Evolutionary conservation across 116 monocot species (phyloP).

Genomic region (Iris pallida): DNA sequence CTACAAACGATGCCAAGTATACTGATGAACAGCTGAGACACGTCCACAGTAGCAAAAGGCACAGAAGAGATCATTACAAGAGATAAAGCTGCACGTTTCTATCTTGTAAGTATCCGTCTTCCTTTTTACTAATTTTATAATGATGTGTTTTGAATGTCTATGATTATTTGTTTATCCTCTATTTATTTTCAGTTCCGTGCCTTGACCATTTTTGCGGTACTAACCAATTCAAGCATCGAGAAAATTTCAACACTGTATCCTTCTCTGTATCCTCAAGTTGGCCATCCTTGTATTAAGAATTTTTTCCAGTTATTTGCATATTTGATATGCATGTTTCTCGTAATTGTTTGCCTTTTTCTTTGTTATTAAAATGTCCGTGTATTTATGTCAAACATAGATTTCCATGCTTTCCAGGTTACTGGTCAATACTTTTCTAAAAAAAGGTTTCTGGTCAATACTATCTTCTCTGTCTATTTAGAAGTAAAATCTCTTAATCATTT

Average conservation of each 20-base stretch:
- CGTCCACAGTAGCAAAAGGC: not conserved
- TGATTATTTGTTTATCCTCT: conserved; percentile 2
- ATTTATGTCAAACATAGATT: too few relatives aligned
- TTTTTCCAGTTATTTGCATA: not conserved
- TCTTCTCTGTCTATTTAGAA: too few relatives aligned
- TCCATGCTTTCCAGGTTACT: too few relatives aligned
- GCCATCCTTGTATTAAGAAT: not conserved
- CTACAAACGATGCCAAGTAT: conserved; percentile 10
- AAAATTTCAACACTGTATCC: conserved; percentile 68
- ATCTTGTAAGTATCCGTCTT: conserved; percentile 17
- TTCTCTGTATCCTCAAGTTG: conserved; percentile 69
- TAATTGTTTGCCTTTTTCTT: too few relatives aligned
- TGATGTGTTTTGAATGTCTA: conserved; percentile 7
- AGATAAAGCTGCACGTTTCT: not conserved
- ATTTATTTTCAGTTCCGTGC: conserved; percentile 17
- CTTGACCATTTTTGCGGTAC: conserved; percentile 46
- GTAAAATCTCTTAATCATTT: too few relatives aligned
- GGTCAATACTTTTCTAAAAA: too few relatives aligned
- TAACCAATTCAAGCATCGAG: conserved; percentile 34
- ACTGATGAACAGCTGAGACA: conserved; percentile 10
- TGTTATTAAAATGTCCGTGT: too few relatives aligned
- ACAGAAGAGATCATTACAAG: conserved; percentile 8
- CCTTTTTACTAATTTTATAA: not conserved
- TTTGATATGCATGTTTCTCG: conserved; percentile 1
- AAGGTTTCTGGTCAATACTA: too few relatives aligned